Base-by-base conservation (phyloP, 768 basidiomycete species). In the Podaxis sp. region DNA sequence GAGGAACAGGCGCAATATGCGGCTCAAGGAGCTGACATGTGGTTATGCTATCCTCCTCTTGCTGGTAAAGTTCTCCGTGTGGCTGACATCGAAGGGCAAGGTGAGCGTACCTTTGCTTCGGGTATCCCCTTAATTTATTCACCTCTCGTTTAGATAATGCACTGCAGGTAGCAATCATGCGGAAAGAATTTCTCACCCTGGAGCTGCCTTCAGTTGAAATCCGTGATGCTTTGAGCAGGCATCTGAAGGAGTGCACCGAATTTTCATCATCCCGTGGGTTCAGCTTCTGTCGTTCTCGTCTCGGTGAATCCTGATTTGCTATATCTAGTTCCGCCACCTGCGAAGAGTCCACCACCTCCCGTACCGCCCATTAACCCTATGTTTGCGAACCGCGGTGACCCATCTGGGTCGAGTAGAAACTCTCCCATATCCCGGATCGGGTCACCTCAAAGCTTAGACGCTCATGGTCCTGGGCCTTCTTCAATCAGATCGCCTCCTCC, bases 1-100 rank as follows among this genome's bases (percentile, higher is more conserved):
- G 82, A 86, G 56, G 91, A 96, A 64, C 81, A 78, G 60, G 74
- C 76, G 41, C 75, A 80, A 28, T 68, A 74, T 63, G 80, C 77
- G 12, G 75, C 78, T 36, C 84, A 86, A 62, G 86, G 86, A 11
- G 82, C 88, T 4, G 94, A 97, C 70, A 90, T 96, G 88, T 93
- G 88, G 87, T 79, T 99, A 51, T 86, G 89, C 67, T 99, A 97
- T 78, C 97, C 97, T 17, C 97, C 97, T 4, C 78, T 99, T 37
- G 90, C 97, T 12, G 96, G 95, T 4, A 98, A 96, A 72, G 95
- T 97, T 68, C 80, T 99, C 58, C 83, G 84, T 63, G 88, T 92
- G 3, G 78, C 78, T 8, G 87, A 87, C 65, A 79, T 84, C 3
- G 78, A 79, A 60, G 87, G 81, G 38, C 82, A 82, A 80, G 84